Base-by-base conservation (phyloP, 1,139 yeast genomes). In the Meyerozyma elateridarum region DNA sequence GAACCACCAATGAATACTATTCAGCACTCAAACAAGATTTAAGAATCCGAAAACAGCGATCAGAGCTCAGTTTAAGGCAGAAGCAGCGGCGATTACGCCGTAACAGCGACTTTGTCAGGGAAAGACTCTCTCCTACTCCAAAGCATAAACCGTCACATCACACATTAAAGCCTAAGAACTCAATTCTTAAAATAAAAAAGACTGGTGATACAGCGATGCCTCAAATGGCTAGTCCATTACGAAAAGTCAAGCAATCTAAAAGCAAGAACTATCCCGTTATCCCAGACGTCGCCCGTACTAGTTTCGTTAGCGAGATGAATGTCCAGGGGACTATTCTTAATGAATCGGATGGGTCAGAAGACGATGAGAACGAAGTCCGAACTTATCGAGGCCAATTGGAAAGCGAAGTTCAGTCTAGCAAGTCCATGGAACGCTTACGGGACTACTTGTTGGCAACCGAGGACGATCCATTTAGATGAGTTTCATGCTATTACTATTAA, bases 61-160 rank as follows among this genome's bases (percentile, higher is more conserved):
- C 17, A 5, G n/a, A n/a, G n/a, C n/a, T n/a, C n/a, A n/a, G n/a
- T n/a, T n/a, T n/a, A n/a, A n/a, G 28, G 29, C 27, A 13, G 22
- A 22, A 18, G 15, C 14, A 30, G 21, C 34, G 34, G 14, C 34
- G 30, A 17, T 25, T 20, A 30, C n/a, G n/a, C n/a, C n/a, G n/a
- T n/a, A n/a, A n/a, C n/a, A n/a, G n/a, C n/a, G n/a, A n/a, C n/a
- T 24, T 32, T 29, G 38, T 22, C 13, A 11, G 41, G 33, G 14
- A 39, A 29, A 36, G 30, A 28, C n/a, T 38, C n/a, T 62, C 70
- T 1, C 71, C 72, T 0, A 61, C 66, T 0, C 73, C 70, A 0
- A 67, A 66, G 36, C 70, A 64, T 37, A 55, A 58, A 34, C 74
- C 74, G 2, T 62, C 68, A 11, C 74, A 68, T 43, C 63, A 61